Percentiles rank a stretch among this genome's conserved stretches.
Conservation (phyloP, 2,329 filamentous ascomycete species). For the Trichoderma koningii region DNA sequence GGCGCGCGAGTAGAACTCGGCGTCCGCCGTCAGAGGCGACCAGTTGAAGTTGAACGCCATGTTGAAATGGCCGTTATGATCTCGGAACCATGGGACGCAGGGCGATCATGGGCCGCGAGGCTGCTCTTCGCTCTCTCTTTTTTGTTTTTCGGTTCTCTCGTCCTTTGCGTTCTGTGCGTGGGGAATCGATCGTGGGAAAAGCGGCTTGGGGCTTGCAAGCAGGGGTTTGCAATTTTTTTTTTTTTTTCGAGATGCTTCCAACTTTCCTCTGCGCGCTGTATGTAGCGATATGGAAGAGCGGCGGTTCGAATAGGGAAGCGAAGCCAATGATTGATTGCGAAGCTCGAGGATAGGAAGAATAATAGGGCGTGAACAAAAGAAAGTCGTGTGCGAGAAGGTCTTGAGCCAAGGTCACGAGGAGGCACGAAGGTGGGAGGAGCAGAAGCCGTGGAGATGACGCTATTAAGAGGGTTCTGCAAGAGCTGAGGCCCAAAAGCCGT, state of each 20-base stretch:
- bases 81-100: slow-evolving; percentile 40
- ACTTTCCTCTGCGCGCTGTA: not conserved
- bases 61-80: slow-evolving; percentile 51
- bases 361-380: not conserved
- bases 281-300: not conserved
- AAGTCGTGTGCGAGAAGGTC: not conserved
- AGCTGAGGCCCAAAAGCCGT: slow-evolving; percentile 13
- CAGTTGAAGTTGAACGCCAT: slow-evolving; percentile 99
- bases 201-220: slow-evolving; percentile 18
- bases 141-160: no score
- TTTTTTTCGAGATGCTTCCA: not conserved
- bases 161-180: slow-evolving; percentile 1
- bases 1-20: slow-evolving; percentile 83
- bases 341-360: not conserved
- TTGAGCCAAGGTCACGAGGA: not conserved
- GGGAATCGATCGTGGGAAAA: slow-evolving; percentile 18
- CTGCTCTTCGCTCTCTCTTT: not conserved
- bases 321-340: not conserved
- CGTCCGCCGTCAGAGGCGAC: slow-evolving; percentile 97
- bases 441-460: slow-evolving; percentile 23
- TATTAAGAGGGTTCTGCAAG: slow-evolving; percentile 20
- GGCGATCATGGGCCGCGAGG: slow-evolving; percentile 27
- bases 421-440: slow-evolving; percentile 11
- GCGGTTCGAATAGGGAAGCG: slow-evolving; percentile 4
- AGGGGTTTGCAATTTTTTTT: slow-evolving; percentile 7